These are phyloP conservation scores for Synchytrium microbalum DNA, from an alignment of 371 early-diverging fungal genomes.

Conservation along the genomic window DNA sequence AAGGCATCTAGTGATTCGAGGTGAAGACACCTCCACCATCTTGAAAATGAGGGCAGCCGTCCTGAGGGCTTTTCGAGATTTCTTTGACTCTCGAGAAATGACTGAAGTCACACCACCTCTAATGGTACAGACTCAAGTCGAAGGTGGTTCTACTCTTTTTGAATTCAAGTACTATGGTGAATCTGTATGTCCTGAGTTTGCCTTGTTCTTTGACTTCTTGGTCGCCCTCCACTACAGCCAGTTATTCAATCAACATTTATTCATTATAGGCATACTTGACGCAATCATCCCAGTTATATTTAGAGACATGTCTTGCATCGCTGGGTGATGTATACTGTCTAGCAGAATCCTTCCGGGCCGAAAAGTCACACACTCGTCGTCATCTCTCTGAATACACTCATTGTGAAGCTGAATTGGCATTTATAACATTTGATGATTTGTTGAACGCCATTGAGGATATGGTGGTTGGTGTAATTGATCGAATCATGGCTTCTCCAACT, in stretches of 20 bases:
- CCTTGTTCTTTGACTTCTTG: background rate
- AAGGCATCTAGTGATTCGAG: constrained; percentile 96
- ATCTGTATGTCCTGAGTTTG: constrained; percentile 21
- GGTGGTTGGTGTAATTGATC: constrained; percentile 80
- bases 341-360: constrained; percentile 99
- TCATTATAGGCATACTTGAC: constrained; percentile 83
- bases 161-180: constrained; percentile 97
- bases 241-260: background rate
- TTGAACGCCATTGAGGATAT: constrained; percentile 86
- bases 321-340: constrained; percentile 97
- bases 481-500: constrained; percentile 66
- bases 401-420: constrained; percentile 97
- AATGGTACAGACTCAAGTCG: constrained; percentile 99
- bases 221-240: background rate
- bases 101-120: constrained; percentile 98
- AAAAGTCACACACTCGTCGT: constrained; percentile 98
- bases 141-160: constrained; percentile 98
- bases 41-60: constrained; percentile 85
- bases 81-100: constrained; percentile 77
- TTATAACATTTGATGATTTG: constrained; percentile 90
- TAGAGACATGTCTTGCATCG: constrained; percentile 96
- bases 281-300: constrained; percentile 98
- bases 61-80: constrained; percentile 90
- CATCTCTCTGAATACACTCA: constrained; percentile 99
- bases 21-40: constrained; percentile 82